Percentiles rank a stretch among this genome's conserved stretches.
phyloP scores from a whole-genome alignment of 805 yeast genomes.

The Yamadazyma ubonensis region DNA sequence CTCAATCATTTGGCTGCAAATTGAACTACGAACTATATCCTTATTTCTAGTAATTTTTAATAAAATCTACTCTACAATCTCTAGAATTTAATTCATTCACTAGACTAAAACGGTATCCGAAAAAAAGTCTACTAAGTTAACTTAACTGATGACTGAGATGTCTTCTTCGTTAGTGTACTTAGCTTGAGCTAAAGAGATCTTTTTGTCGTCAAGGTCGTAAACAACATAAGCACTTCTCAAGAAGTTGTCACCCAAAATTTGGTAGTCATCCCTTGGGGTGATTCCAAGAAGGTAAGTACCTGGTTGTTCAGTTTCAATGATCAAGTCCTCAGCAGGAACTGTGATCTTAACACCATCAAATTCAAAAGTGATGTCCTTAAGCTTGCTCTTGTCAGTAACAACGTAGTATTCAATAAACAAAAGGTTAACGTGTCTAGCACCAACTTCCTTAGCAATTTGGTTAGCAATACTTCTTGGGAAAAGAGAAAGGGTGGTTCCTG shows the following conservation, averaged over 20 bases:
- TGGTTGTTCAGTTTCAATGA: neutral
- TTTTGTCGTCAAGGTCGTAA: constrained; percentile 56
- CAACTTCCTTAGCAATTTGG: constrained; percentile 33
- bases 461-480: constrained; percentile 34
- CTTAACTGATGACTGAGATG: constrained; percentile 33
- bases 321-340: constrained; percentile 14
- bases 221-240: constrained; percentile 61
- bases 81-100: neutral
- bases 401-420: constrained; percentile 2
- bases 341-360: constrained; percentile 8
- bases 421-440: constrained; percentile 39
- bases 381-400: neutral
- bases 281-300: neutral
- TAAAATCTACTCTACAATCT: no score
- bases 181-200: constrained; percentile 50
- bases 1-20: no score
- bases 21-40: neutral
- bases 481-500: constrained; percentile 38
- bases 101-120: neutral
- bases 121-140: neutral
- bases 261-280: constrained; percentile 7
- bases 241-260: constrained; percentile 62
- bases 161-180: constrained; percentile 28
- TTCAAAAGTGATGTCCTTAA: constrained; percentile 2
- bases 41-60: no score